phyloP scores from a whole-genome alignment of 78 protist species.

The Tieghemostelium lacteum region DNA sequence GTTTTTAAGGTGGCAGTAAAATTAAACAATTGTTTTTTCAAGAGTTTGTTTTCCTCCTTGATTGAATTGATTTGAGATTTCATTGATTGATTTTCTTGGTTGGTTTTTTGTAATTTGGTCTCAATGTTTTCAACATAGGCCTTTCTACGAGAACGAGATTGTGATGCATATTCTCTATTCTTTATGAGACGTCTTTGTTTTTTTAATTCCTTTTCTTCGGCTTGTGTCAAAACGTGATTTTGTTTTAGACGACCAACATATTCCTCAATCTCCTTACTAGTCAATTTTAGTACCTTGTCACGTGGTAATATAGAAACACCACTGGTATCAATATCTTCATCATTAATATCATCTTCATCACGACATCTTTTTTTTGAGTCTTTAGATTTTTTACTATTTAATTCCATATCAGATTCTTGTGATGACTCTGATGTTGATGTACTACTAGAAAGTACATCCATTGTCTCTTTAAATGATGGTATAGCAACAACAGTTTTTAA shows the following conservation, averaged over 20 bases:
- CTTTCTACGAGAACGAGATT: constrained; percentile 69
- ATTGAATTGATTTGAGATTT: constrained; percentile 18
- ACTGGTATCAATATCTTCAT: constrained; percentile 42
- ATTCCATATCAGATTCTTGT: constrained; percentile 32
- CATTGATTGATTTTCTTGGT: not conserved
- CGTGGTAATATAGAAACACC: constrained; percentile 25
- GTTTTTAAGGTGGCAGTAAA: constrained; percentile 16
- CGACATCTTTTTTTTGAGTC: not conserved
- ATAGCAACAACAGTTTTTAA: constrained; percentile 34
- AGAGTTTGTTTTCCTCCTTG: constrained; percentile 37
- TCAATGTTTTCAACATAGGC: constrained; percentile 67
- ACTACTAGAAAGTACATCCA: not conserved
- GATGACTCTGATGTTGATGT: constrained; percentile 30
- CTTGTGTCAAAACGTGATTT: constrained; percentile 23
- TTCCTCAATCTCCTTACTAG: constrained; percentile 73
- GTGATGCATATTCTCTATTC: constrained; percentile 78
- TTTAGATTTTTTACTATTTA: not conserved
- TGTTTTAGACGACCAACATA: constrained; percentile 36
- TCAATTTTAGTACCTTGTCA: constrained; percentile 49
- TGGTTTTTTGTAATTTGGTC: constrained; percentile 41
- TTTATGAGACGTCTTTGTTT: constrained; percentile 66
- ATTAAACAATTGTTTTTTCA: constrained; percentile 40
- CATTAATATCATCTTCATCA: constrained; percentile 12
- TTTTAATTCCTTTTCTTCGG: constrained; percentile 68
- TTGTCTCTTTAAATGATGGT: constrained; percentile 22